Conservation (phyloP, 2,329 filamentous ascomycete species). For the Nannizzia gypsea region DNA sequence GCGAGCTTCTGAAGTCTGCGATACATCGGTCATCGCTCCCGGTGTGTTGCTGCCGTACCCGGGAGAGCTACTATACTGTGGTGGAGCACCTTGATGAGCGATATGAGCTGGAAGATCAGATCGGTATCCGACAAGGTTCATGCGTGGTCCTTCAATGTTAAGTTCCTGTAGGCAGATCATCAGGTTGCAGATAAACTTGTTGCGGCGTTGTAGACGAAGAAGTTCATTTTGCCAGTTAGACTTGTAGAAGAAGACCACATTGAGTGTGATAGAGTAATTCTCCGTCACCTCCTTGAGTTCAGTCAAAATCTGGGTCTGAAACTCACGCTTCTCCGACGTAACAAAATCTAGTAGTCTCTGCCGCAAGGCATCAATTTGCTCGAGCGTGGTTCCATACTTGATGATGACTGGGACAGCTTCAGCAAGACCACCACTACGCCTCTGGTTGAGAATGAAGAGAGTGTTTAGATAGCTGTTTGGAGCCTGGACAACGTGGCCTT, state of each 20-base stretch:
- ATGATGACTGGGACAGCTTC: constrained; percentile 75
- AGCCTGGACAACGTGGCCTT: constrained; percentile 89
- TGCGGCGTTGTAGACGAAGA: constrained; percentile 75
- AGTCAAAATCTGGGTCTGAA: constrained; percentile 72
- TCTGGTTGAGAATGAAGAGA: constrained; percentile 88
- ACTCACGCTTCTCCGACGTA: constrained; percentile 74
- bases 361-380: constrained; percentile 73
- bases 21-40: constrained; percentile 23
- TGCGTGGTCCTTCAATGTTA: constrained; percentile 72
- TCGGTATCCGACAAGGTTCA: constrained; percentile 58
- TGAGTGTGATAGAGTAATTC: constrained; percentile 74
- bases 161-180: constrained; percentile 75
- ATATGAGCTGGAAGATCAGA: constrained; percentile 56
- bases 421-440: constrained; percentile 75
- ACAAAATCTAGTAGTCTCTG: constrained; percentile 74
- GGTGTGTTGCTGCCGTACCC: constrained; percentile 25
- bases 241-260: constrained; percentile 96
- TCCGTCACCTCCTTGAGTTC: constrained; percentile 70
- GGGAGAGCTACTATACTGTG: constrained; percentile 31
- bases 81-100: constrained; percentile 39
- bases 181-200: constrained; percentile 86
- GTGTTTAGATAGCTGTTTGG: constrained; percentile 90
- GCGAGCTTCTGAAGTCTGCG: constrained; percentile 22
- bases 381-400: constrained; percentile 74
- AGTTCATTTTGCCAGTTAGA: constrained; percentile 93